Evolutionary conservation across 169 alveolate genomes (phyloP), one percentile per base, ranked within the genome.

Genomic region (Plasmodium gonderi): DNA sequence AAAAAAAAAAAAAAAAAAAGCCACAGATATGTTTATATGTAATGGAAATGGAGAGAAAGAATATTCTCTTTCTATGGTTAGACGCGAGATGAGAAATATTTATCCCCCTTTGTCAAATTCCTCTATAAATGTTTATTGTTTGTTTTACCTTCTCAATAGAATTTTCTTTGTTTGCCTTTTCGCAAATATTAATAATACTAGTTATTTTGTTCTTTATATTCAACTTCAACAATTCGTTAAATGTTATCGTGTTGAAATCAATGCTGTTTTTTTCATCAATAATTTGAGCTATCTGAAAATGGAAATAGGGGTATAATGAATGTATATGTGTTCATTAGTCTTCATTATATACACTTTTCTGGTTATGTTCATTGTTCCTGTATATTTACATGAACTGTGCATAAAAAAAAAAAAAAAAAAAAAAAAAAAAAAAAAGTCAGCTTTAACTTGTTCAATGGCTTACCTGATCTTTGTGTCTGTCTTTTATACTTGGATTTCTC

Each of bases 401-500:
- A n/a, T n/a, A n/a, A n/a, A n/a, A n/a, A n/a, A n/a, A n/a, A n/a
- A n/a, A n/a, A n/a, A n/a, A n/a, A n/a, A n/a, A n/a, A n/a, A n/a
- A n/a, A n/a, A n/a, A n/a, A n/a, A n/a, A n/a, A n/a, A n/a, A n/a
- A n/a, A n/a, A n/a, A n/a, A n/a, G n/a, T n/a, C n/a, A 14, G 17
- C 33, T 6, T 12, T 1, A 20, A 60, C 2, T 14, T 23, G 36
- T 23, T 60, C n/a, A n/a, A 0, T 29, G 9, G 6, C 12, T 3
- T 74, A 87, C 93, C 87, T 87, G 93, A 6, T 87, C 67, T 65
- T 54, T 87, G 23, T 87, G 93, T 29, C 93, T 87, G 14, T 87
- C 93, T 64, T 87, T 74, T 54, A 87, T 87, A 49, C 93, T 87
- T 11, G 93, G 93, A 42, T 87, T 87, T 78, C 93, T 74, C 79